Base-by-base conservation (phyloP, 78 protist species). In the Speleostelium caveatum region DNA sequence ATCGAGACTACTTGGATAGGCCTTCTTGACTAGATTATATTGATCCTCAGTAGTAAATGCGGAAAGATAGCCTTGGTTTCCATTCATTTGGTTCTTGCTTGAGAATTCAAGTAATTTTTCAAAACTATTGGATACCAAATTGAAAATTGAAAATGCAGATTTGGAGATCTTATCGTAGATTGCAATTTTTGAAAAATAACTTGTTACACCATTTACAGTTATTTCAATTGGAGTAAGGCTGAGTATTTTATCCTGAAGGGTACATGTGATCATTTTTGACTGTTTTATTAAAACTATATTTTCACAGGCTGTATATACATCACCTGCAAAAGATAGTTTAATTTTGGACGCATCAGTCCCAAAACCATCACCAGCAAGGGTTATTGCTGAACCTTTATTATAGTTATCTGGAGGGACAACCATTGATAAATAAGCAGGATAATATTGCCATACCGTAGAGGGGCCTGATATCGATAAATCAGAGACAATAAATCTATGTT, bases 341-440 rank as follows among this genome's bases (percentile, higher is more conserved):
- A 49, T 24, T 53, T 49, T 71, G 4, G 62, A 21, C 30, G 33
- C 51, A 53, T 71, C 60, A 24, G 21, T 49, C 19, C 76, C 76
- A 19, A 71, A 71, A 30, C 49, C 12, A 38, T 49, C 6, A 49
- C 76, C 76, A 71, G 42, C 76, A 71, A 71, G 33, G 2, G 76
- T 71, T 65, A 65, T 10, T n/a, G 42, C 2, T 42, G 17, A 24
- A 16, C 42, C 24, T 7, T 8, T n/a, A n/a, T n/a, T n/a, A n/a
- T n/a, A 10, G 10, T 65, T 60, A 71, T 12, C 7, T 3, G 26
- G 22, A 28, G 56, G 45, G 8, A 32, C 10, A 71, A 30, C 26
- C 28, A 71, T 71, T 49, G 7, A 4, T 4, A 49, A 41, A 17
- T 24, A 7, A 26, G 2, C 61, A 16, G 19, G 76, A 33, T 71